phyloP scores from a whole-genome alignment of 2,329 filamentous ascomycete species.

The Botrytis pseudocinerea region DNA sequence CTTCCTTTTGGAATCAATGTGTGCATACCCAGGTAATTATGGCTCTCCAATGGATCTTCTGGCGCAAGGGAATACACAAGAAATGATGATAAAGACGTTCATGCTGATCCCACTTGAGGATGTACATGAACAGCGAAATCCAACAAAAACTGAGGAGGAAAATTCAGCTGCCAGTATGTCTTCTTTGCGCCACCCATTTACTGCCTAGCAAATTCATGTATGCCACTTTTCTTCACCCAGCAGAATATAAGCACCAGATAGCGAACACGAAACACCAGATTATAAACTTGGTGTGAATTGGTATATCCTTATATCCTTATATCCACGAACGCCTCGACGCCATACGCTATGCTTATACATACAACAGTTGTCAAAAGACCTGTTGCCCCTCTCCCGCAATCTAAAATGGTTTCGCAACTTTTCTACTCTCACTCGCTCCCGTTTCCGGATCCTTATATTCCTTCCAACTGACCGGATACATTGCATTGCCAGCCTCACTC shows the following conservation, averaged over 20 bases:
- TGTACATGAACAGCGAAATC: not conserved
- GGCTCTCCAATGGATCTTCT: not conserved
- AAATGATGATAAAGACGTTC: not conserved
- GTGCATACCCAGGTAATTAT: not conserved
- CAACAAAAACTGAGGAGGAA: too few relatives aligned
- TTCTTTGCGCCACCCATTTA: not conserved
- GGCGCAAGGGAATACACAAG: too few relatives aligned
- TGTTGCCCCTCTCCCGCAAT: not conserved
- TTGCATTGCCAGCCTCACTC: conserved; percentile 83
- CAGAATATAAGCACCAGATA: not conserved
- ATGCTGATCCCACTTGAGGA: not conserved
- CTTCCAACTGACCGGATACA: conserved; percentile 94
- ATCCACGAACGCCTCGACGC: conserved; percentile 16
- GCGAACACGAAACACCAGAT: not conserved
- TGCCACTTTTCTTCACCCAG: too few relatives aligned
- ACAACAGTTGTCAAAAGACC: not conserved
- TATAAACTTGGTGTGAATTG: conserved; percentile 13
- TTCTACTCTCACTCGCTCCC: conserved; percentile 74
- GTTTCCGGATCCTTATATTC: conserved; percentile 86
- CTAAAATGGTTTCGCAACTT: conserved; percentile 88
- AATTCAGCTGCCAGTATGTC: not conserved
- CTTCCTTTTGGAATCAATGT: not conserved
- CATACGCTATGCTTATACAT: conserved; percentile 15
- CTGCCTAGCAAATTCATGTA: not conserved
- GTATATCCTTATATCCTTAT: conserved; percentile 16